phyloP scores from a whole-genome alignment of 352 stramenopile genomes.

The Pythium aristosporum region DNA sequence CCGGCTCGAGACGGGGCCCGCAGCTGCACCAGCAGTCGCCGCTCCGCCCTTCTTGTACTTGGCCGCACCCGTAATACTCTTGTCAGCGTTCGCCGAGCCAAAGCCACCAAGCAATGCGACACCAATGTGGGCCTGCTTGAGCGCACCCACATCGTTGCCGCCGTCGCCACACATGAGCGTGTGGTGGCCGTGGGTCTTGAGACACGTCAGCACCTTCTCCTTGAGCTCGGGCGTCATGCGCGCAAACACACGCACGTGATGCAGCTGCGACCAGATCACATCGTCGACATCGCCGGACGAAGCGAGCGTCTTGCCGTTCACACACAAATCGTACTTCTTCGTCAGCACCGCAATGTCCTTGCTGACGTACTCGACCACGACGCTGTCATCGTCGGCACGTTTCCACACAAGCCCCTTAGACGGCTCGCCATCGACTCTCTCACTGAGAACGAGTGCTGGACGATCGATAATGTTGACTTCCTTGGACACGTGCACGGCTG shows the following conservation, averaged over 20 bases:
- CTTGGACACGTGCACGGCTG: constrained; percentile 95
- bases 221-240: constrained; percentile 97
- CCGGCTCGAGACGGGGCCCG: constrained; percentile 38
- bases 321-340: constrained; percentile 86
- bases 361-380: constrained; percentile 68
- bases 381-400: constrained; percentile 67
- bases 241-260: constrained; percentile 93
- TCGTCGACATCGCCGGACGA: constrained; percentile 77
- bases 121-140: constrained; percentile 92
- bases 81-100: constrained; percentile 84
- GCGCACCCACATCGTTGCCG: constrained; percentile 96
- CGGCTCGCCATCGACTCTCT: constrained; percentile 34
- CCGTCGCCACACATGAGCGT: constrained; percentile 99
- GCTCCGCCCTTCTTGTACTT: constrained; percentile 73
- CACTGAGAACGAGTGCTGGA: constrained; percentile 70
- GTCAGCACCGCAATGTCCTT: constrained; percentile 51
- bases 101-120: constrained; percentile 82
- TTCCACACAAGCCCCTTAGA: constrained; percentile 72
- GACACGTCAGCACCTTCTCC: constrained; percentile 92
- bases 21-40: constrained; percentile 23
- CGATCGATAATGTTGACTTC: constrained; percentile 93
- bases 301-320: constrained; percentile 77
- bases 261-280: constrained; percentile 76
- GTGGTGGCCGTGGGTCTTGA: constrained; percentile 92
- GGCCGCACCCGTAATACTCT: constrained; percentile 73